Percentiles rank a stretch among this genome's conserved stretches.
Evolutionary conservation across 1,284 basidiomycete genomes (phyloP).

Genomic region (Pseudozyma thailandica): DNA sequence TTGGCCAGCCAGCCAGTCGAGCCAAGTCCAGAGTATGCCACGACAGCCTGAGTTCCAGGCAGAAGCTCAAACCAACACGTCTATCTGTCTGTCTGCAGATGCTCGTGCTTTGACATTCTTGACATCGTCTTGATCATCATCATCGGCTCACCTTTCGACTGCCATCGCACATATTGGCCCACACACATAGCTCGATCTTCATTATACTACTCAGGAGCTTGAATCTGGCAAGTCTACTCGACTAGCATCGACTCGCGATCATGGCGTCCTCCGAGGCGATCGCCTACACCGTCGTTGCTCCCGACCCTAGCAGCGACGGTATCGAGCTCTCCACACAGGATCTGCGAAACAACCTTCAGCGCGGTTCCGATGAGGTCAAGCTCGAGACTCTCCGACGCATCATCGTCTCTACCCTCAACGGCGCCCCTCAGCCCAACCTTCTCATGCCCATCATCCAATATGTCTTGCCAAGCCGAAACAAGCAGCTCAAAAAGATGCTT

Average conservation of each 20-base stretch:
- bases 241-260: background rate
- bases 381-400: slow-evolving; percentile 95
- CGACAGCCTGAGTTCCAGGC: slow-evolving; percentile 5
- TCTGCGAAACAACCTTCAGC: slow-evolving; percentile 86
- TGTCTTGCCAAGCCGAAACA: slow-evolving; percentile 92
- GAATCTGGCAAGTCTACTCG: too few relatives aligned
- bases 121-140: too few relatives aligned
- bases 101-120: too few relatives aligned
- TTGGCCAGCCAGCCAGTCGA: slow-evolving; percentile 6
- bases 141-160: too few relatives aligned
- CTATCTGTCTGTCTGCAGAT: too few relatives aligned
- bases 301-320: slow-evolving; percentile 49
- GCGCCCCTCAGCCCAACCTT: slow-evolving; percentile 85
- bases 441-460: slow-evolving; percentile 99
- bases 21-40: too few relatives aligned
- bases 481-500: slow-evolving; percentile 96
- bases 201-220: too few relatives aligned
- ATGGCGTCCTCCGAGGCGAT: slow-evolving; percentile 50
- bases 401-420: slow-evolving; percentile 94
- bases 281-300: slow-evolving; percentile 54
- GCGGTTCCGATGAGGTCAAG: slow-evolving; percentile 97
- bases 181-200: too few relatives aligned
- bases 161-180: too few relatives aligned
- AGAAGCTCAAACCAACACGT: slow-evolving; percentile 2
- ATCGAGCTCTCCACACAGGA: slow-evolving; percentile 71